These are phyloP conservation scores for Phytophthora sp. DNA, from an alignment of 352 stramenopile genomes.

Conservation along the genomic window DNA sequence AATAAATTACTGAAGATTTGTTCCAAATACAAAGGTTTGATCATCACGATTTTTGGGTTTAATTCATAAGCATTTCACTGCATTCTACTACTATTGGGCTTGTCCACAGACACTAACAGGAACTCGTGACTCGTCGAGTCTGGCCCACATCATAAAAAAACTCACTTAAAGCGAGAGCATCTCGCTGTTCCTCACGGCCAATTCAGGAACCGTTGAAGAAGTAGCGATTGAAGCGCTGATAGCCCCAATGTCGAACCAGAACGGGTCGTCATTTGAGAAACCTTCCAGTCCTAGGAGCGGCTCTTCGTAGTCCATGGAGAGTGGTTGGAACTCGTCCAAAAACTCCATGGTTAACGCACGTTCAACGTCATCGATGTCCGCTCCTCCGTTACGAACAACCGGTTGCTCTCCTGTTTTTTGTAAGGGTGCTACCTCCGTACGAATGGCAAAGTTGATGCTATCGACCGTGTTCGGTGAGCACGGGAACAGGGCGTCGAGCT, in stretches of 20 bases:
- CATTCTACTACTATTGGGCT: too few species aligned
- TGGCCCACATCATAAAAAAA: slow-evolving; percentile 23
- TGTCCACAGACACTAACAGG: slow-evolving; percentile 14
- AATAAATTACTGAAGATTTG: slow-evolving; percentile 6
- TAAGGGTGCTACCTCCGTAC: not conserved
- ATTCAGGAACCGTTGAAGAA: slow-evolving; percentile 12
- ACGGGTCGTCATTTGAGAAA: slow-evolving; percentile 29
- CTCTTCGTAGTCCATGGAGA: slow-evolving; percentile 31
- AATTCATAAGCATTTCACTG: slow-evolving; percentile 30
- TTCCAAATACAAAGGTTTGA: slow-evolving; percentile 1
- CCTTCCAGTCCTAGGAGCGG: slow-evolving; percentile 9
- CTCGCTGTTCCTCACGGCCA: slow-evolving; percentile 23
- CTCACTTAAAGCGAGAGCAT: slow-evolving; percentile 25
- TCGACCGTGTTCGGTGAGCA: slow-evolving; percentile 26
- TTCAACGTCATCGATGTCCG: slow-evolving; percentile 25
- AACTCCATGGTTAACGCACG: slow-evolving; percentile 36
- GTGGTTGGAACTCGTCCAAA: slow-evolving; percentile 38
- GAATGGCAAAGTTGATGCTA: slow-evolving; percentile 9
- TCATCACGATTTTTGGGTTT: too few species aligned
- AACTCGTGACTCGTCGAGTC: slow-evolving; percentile 25
- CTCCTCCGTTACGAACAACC: not conserved
- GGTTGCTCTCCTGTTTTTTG: not conserved
- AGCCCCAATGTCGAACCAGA: slow-evolving; percentile 28
- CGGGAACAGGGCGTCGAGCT: slow-evolving; percentile 18
- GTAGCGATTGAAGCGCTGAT: slow-evolving; percentile 30